Percentiles rank a stretch among this genome's conserved stretches.
Conservation (phyloP, 192 early-diverging fungal genomes). For the Umbelopsis vinacea region DNA sequence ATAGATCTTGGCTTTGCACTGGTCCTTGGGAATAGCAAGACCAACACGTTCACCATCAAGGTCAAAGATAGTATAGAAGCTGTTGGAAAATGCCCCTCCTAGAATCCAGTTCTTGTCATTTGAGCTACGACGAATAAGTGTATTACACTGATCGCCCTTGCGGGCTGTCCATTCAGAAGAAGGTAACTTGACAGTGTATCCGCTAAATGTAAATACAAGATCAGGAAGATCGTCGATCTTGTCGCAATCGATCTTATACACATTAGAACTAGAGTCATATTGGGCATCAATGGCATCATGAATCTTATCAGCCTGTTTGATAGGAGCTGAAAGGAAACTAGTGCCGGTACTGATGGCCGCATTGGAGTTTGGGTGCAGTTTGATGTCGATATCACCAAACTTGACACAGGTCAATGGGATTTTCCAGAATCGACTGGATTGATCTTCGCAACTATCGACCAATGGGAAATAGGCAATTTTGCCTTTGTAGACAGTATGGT, state of each 20-base stretch:
- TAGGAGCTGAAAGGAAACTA: conserved; percentile 29
- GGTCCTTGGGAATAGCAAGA: conserved; percentile 29
- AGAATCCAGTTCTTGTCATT: conserved; percentile 33
- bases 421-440: conserved; percentile 33
- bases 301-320: conserved; percentile 23
- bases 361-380: conserved; percentile 26
- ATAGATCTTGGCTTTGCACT: conserved; percentile 29
- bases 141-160: conserved; percentile 18
- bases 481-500: conserved; percentile 35
- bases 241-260: conserved; percentile 28
- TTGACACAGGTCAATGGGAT: conserved; percentile 28
- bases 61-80: conserved; percentile 40
- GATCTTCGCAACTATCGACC: conserved; percentile 28
- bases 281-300: conserved; percentile 32
- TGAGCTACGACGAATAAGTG: conserved; percentile 24
- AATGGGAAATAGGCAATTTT: conserved; percentile 29
- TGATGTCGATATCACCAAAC: conserved; percentile 30
- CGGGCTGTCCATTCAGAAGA: conserved; percentile 11
- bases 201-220: conserved; percentile 23
- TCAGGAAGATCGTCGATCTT: conserved; percentile 23
- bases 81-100: conserved; percentile 33
- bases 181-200: conserved; percentile 29
- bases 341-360: conserved; percentile 33
- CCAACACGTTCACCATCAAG: conserved; percentile 30
- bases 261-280: conserved; percentile 12